Conservation (phyloP, 306 rosid genomes). For the Elaeagnus macrophylla region DNA sequence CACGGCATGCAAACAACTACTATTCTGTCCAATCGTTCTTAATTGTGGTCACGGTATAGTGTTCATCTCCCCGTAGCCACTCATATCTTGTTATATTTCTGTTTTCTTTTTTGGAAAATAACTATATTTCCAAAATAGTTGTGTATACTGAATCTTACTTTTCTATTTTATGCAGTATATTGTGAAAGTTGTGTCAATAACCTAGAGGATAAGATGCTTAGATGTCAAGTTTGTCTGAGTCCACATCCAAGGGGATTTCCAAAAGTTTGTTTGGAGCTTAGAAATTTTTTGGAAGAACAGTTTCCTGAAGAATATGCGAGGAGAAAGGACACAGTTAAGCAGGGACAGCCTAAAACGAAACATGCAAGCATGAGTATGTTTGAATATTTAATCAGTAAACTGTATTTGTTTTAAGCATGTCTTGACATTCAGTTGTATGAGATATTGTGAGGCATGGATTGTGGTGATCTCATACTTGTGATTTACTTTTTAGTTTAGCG, state of each 20-base stretch:
- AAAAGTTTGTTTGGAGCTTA: conserved; percentile 63
- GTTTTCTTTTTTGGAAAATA: conserved; percentile 5
- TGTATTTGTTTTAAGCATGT: neutral
- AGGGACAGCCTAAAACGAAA: conserved; percentile 23
- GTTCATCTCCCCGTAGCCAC: conserved; percentile 11
- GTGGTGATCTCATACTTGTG: too few species aligned
- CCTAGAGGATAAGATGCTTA: conserved; percentile 38
- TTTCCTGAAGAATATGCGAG: conserved; percentile 55
- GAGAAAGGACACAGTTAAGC: conserved; percentile 39
- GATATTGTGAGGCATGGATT: too few species aligned
- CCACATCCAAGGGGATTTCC: conserved; percentile 62
- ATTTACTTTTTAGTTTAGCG: too few species aligned
- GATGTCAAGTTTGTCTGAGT: conserved; percentile 62
- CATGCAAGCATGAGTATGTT: conserved; percentile 38
- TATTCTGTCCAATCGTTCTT: conserved; percentile 65
- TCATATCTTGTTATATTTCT: conserved; percentile 5
- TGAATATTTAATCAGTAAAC: conserved; percentile 11
- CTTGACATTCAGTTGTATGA: too few species aligned
- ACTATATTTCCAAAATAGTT: conserved; percentile 5
- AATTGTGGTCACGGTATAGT: conserved; percentile 82
- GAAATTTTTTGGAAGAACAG: conserved; percentile 45
- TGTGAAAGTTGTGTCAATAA: conserved; percentile 54
- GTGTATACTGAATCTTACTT: conserved; percentile 12
- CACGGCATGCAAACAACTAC: conserved; percentile 54
- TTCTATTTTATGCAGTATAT: conserved; percentile 34